Evolutionary conservation across 208 protist genomes (phyloP), one percentile per base, ranked within the genome.

Genomic region (Acanthamoeba quina): DNA sequence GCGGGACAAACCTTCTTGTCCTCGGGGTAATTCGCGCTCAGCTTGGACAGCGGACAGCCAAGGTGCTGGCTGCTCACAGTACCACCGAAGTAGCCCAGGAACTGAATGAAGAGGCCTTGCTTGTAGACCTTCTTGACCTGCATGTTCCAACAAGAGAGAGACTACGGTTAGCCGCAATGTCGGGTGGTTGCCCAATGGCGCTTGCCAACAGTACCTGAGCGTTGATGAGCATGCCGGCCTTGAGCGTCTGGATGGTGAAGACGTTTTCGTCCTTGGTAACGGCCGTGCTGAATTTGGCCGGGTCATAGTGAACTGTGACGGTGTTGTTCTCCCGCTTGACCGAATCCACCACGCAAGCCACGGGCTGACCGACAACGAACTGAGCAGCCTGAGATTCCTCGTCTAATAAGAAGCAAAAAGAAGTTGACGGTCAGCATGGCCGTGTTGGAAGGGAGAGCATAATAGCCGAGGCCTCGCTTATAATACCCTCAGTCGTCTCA

Each of bases 241-340:
- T 82, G 49, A 94, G 90, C 19, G 90, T 68, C 29, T 86, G 34
- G 31, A 94, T 41, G 21, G 90, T 68, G n/a, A 86, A 31, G 41
- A 94, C 90, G 90, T 93, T 94, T 4, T 82, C 49, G 19, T 94
- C 90, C 29, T 86, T 11, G 24, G 34, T 54, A 5, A 52, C n/a
- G 3, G 68, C 64, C 17, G n/a, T 66, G 44, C 29, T 31, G 31
- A 80, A 74, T 26, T 54, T 54, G 44, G 13, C 31, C 34, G 62
- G 44, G 21, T 93, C 64, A n/a, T 82, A 54, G 52, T n/a, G 70
- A 19, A 93, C 21, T 29, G 68, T 82, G 37, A 93, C 44, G 5
- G 90, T 94, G 6, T 85, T 94, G 90, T 74, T 93, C 31, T 31
- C 89, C 21, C 47, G 37, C 29, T 93, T 93, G 41, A 93, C 89